Evolutionary conservation across 1,284 basidiomycete species (phyloP).

Genomic region (Xerocomus amazonicus): DNA sequence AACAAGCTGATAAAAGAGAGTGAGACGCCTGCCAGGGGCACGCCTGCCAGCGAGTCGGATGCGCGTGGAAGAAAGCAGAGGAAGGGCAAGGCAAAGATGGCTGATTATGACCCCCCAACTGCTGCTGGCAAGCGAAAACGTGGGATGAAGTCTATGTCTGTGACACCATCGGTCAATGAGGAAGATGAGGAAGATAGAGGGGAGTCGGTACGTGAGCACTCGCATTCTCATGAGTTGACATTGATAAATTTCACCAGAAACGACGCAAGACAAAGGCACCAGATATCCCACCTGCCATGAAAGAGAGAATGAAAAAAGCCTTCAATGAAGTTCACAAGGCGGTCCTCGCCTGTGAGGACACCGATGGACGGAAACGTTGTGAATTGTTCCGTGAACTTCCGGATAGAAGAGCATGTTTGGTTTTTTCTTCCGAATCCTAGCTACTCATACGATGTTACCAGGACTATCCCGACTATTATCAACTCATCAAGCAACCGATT

Average conservation of each 20-base stretch:
- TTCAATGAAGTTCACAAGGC: slow-evolving; percentile 80
- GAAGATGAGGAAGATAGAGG: slow-evolving; percentile 64
- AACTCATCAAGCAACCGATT: slow-evolving; percentile 76
- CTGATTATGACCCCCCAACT: slow-evolving; percentile 48
- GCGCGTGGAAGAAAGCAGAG: slow-evolving; percentile 58
- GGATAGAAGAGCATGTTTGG: slow-evolving; percentile 53
- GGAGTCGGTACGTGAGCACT: slow-evolving; percentile 48
- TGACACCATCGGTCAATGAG: slow-evolving; percentile 69
- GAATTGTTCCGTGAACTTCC: slow-evolving; percentile 82
- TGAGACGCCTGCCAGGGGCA: slow-evolving; percentile 52
- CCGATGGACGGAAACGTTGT: slow-evolving; percentile 73
- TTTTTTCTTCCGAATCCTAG: neutral
- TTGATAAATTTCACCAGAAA: slow-evolving; percentile 50
- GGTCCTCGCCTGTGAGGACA: slow-evolving; percentile 73
- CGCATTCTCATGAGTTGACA: neutral
- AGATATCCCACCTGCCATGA: slow-evolving; percentile 53
- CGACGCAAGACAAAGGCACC: slow-evolving; percentile 65
- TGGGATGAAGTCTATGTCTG: slow-evolving; percentile 67
- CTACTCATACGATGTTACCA: slow-evolving; percentile 28
- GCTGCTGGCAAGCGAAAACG: slow-evolving; percentile 67
- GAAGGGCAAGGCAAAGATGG: slow-evolving; percentile 62
- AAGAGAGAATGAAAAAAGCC: slow-evolving; percentile 80
- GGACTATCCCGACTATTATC: slow-evolving; percentile 92
- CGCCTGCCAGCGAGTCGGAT: slow-evolving; percentile 61
- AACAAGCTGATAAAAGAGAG: slow-evolving; percentile 52